These are phyloP conservation scores for Aspergillus tubingensis DNA, from an alignment of 2,329 filamentous ascomycete genomes.

Conservation along the genomic window DNA sequence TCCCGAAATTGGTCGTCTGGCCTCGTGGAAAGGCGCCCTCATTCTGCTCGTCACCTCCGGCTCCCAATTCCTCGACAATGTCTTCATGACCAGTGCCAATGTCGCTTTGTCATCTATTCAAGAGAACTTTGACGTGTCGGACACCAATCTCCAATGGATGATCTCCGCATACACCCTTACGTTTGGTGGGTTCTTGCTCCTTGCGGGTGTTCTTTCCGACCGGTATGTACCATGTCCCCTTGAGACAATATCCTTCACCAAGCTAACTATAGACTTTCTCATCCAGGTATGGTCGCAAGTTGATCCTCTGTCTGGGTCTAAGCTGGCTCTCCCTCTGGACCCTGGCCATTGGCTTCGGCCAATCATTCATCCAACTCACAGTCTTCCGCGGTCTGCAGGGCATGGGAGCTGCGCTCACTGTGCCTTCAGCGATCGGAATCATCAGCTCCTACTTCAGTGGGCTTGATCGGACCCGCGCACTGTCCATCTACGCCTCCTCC, in stretches of 20 bases:
- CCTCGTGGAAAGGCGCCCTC: slow-evolving; percentile 42
- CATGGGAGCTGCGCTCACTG: slow-evolving; percentile 49
- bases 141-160: slow-evolving; percentile 44
- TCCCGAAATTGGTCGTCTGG: slow-evolving; percentile 38
- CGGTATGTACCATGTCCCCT: slow-evolving; percentile 20
- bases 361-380: slow-evolving; percentile 44
- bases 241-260: not conserved
- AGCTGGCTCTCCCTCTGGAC: slow-evolving; percentile 40
- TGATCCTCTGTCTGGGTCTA: slow-evolving; percentile 43
- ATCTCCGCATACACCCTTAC: slow-evolving; percentile 46
- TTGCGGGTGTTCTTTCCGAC: slow-evolving; percentile 39
- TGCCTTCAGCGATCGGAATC: slow-evolving; percentile 51
- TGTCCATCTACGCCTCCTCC: slow-evolving; percentile 44
- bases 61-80: slow-evolving; percentile 48
- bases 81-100: slow-evolving; percentile 48
- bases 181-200: slow-evolving; percentile 41
- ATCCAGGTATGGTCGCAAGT: slow-evolving; percentile 39
- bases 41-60: slow-evolving; percentile 46
- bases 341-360: slow-evolving; percentile 41
- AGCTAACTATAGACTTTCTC: not conserved
- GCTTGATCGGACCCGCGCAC: slow-evolving; percentile 40
- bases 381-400: slow-evolving; percentile 50
- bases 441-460: slow-evolving; percentile 47
- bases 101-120: slow-evolving; percentile 47
- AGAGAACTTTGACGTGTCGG: slow-evolving; percentile 37